Base-by-base conservation (phyloP, 306 rosid species). In the Ormosia semicastrata region DNA sequence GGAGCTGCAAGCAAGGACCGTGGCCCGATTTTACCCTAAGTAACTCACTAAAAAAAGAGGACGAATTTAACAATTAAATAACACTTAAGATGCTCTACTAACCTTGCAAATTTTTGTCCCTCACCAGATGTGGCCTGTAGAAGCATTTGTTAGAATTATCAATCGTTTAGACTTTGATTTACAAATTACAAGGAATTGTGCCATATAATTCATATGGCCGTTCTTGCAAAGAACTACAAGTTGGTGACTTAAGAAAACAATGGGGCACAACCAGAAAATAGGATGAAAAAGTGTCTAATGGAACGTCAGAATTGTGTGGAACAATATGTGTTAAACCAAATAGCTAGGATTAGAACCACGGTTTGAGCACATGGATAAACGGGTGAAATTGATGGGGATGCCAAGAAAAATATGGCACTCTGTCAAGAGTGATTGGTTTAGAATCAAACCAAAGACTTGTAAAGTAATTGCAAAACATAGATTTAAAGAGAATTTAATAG, bases 101-200 rank as follows among this genome's bases (percentile, higher is more conserved):
- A 94, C 97, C 95, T 90, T 81, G 82, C 63, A 44, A 59, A 58
- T 79, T 80, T 86, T 9, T 87, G 91, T 69, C 83, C 72, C 34
- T 88, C 93, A 32, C 88, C 84, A 40, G 75, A 60, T 60, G 69
- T 8, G 62, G 82, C 93, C 91, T 88, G 88, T 75, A 72, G 79
- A 85, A 87, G 36, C 66, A 88, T 71, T 70, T 36, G 77, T 34
- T 36, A 88, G 73, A 89, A n/a, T 50, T 60, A 59, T 71, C 32
- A 56, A 30, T 47, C 67, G 80, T 41, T 64, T 68, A 15, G 10
- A 73, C 64, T 60, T 60, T 67, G 39, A 81, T 37, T 53, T 66
- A 59, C 7, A 17, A 39, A 37, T 30, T 66, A 72, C 8, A 17
- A 32, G 44, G 44, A 69, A 81, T 43, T 52, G 17, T 52, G 49